Evolutionary conservation across 257 asterid species (phyloP).

Genomic region (Galeopsis tetrahit): DNA sequence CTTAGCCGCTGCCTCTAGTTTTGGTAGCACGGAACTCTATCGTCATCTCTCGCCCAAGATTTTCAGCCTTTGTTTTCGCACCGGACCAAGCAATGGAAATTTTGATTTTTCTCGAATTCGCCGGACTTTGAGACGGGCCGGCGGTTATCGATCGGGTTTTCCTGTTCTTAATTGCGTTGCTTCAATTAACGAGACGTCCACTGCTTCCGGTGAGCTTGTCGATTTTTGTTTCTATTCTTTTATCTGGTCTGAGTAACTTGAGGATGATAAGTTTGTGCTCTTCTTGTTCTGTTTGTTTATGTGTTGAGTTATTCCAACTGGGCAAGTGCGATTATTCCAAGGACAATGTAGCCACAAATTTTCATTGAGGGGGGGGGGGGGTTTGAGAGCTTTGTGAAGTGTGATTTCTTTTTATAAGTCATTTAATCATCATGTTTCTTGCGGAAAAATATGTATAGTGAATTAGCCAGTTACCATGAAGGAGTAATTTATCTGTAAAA

Average conservation of each 20-base stretch:
- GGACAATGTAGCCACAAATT: neutral
- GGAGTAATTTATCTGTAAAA: neutral
- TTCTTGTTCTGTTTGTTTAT: neutral
- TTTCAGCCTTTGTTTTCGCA: constrained; percentile 25
- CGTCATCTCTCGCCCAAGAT: constrained; percentile 33
- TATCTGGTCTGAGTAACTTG: neutral
- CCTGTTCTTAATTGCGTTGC: constrained; percentile 42
- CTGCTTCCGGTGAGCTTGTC: constrained; percentile 38
- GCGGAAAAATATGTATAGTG: neutral
- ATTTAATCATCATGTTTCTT: neutral
- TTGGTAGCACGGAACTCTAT: constrained; percentile 27
- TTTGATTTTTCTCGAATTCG: constrained; percentile 28
- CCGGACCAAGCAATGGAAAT: constrained; percentile 26
- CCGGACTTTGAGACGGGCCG: constrained; percentile 28
- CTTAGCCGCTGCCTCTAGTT: constrained; percentile 15
- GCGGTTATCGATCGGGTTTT: constrained; percentile 23
- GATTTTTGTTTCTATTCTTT: neutral
- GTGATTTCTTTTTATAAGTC: constrained; percentile 4
- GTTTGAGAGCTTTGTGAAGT: neutral
- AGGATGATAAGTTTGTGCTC: constrained; percentile 1
- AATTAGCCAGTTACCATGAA: neutral
- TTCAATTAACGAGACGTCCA: constrained; percentile 37
- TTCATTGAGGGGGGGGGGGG: neutral
- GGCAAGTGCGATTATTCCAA: neutral
- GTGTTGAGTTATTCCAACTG: neutral